Conservation (phyloP, 2,329 filamentous ascomycete species). For the Pyrenophora teres region DNA sequence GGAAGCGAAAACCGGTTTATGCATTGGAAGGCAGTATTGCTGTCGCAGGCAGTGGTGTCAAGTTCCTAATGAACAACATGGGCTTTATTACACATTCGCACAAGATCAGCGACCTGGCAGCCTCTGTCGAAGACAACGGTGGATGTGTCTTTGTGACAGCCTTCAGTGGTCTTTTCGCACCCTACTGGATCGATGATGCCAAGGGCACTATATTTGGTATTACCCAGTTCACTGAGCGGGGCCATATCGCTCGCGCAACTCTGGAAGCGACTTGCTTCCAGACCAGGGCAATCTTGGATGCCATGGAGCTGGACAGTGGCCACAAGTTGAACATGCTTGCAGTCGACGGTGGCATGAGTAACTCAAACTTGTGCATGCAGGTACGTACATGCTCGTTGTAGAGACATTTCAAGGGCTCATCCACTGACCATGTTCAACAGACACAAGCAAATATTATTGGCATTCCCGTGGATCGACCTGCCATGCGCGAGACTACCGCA, state of each 20-base stretch:
- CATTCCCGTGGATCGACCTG: conserved; percentile 80
- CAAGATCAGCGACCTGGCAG: conserved; percentile 68
- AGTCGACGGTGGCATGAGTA: conserved; percentile 88
- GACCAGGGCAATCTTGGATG: conserved; percentile 87
- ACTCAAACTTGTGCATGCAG: conserved; percentile 87
- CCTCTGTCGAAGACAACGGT: conserved; percentile 73
- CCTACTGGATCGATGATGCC: conserved; percentile 94
- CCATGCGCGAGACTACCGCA: conserved; percentile 89
- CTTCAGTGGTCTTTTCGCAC: conserved; percentile 87
- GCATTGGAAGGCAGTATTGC: conserved; percentile 84
- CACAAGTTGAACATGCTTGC: conserved; percentile 75
- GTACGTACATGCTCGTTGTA: conserved; percentile 30
- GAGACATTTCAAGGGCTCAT: neutral
- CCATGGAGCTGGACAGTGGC: conserved; percentile 85
- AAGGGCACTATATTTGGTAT: conserved; percentile 84
- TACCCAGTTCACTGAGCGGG: conserved; percentile 81
- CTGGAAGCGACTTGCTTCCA: conserved; percentile 92
- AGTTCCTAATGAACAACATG: conserved; percentile 68
- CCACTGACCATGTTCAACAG: conserved; percentile 36
- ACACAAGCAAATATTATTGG: conserved; percentile 85
- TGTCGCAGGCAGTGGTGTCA: conserved; percentile 79
- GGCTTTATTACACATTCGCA: conserved; percentile 65
- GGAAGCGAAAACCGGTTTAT: conserved; percentile 69
- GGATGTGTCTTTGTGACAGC: conserved; percentile 86
- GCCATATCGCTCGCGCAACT: conserved; percentile 86